These are phyloP conservation scores for Debaryomyces coudertii DNA, from an alignment of 1,139 yeast genomes.

Conservation along the genomic window DNA sequence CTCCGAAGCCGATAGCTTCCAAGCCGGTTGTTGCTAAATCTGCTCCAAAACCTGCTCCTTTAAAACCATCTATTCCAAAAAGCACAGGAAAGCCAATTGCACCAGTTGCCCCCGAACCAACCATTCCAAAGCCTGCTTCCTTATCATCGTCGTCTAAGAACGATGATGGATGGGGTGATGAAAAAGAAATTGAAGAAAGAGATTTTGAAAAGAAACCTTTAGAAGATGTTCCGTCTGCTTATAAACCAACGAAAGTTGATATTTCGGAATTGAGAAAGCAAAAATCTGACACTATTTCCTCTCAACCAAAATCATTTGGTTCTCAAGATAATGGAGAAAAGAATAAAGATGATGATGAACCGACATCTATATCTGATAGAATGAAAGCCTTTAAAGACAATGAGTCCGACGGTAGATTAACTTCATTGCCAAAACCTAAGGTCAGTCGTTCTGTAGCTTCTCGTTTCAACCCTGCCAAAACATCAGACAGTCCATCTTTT, in stretches of 20 bases:
- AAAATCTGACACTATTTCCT: slow-evolving; percentile 51
- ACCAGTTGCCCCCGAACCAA: slow-evolving; percentile 29
- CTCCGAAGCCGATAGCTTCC: slow-evolving; percentile 26
- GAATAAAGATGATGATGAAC: slow-evolving; percentile 30
- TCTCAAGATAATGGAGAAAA: slow-evolving; percentile 18
- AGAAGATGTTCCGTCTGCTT: slow-evolving; percentile 64
- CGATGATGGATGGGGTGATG: slow-evolving; percentile 69
- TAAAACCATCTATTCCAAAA: slow-evolving; percentile 36
- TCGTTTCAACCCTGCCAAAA: slow-evolving; percentile 47
- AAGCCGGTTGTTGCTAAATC: slow-evolving; percentile 25
- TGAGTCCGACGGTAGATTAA: slow-evolving; percentile 52
- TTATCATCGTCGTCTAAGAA: slow-evolving; percentile 29
- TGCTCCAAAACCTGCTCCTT: slow-evolving; percentile 27
- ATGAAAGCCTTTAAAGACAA: slow-evolving; percentile 34
- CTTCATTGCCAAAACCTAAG: slow-evolving; percentile 70
- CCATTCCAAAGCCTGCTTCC: slow-evolving; percentile 20
- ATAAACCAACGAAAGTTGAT: slow-evolving; percentile 62
- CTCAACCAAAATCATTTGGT: slow-evolving; percentile 34
- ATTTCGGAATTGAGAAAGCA: slow-evolving; percentile 48
- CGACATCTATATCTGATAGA: slow-evolving; percentile 50
- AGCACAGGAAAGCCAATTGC: slow-evolving; percentile 46
- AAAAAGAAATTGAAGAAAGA: slow-evolving; percentile 68
- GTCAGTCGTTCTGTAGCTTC: slow-evolving; percentile 54
- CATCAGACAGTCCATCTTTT: slow-evolving; percentile 39
- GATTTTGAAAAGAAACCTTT: slow-evolving; percentile 68